Base-by-base conservation (phyloP, 2,329 filamentous ascomycete species). In the Nemania diffusa region DNA sequence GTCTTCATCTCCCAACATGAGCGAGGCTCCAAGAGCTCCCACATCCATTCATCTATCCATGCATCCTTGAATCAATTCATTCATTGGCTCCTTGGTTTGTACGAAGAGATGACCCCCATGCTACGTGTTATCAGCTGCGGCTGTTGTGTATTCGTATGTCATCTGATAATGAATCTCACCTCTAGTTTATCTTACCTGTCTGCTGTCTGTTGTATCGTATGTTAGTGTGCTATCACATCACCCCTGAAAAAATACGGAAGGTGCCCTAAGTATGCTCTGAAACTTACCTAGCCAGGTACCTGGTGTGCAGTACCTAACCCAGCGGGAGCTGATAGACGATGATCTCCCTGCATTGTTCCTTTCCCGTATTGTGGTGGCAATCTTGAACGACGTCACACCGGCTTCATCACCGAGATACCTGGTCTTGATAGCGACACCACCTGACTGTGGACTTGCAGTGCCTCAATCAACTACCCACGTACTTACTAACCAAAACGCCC, bases 11-110 rank as follows among this genome's bases (percentile, higher is more conserved):
- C 59, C 55, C 75, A 72, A 84, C 83, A 78, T 79, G 79, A 82
- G 82, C 81, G 83, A 81, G 83, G 83, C 83, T 85, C 83, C 83
- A 71, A 77, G 82, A 76, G 83, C 76, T 82, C 83, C 83, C 71
- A 84, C 80, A 84, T 83, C 61, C 67, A n/a, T 44, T 34, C 44
- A 44, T 42, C 55, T 27, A 26, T 29, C 26, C 13, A 51, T n/a
- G 22, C 22, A 46, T 20, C 20, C 44, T 3, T 46, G 6, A 22
- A 46, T 46, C 44, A 46, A n/a, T 55, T 34, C 50, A 42, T 40
- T 29, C 40, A 46, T 57, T 37, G 22, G 3, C 22, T 29, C 20
- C 27, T 27, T 24, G 20, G 26, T 40, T 29, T 26, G 5, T 46
- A 51, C 44, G 26, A 40, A 50, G 17, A 15, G 11, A 24, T 42